Base-by-base conservation (phyloP, 2,329 filamentous ascomycete species). In the Xylaria hypoxylon region DNA sequence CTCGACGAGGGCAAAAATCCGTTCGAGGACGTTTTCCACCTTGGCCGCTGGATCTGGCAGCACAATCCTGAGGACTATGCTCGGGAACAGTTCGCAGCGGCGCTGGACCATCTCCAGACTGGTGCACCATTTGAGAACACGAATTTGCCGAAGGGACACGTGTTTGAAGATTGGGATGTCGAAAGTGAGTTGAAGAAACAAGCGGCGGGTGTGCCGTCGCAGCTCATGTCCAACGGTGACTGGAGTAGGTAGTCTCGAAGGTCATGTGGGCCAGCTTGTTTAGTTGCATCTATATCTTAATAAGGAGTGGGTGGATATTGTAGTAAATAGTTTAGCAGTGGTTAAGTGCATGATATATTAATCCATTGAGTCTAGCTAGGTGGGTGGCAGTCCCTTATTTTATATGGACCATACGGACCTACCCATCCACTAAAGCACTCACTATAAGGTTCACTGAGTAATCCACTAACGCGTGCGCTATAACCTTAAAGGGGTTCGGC, bases 41-140 rank as follows among this genome's bases (percentile, higher is more conserved):
- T 72, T 8, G 70, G 68, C 13, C 64, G 62, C 17, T 76, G 74
- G 75, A 60, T 73, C 40, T 70, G 62, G 65, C 57, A 62, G 5
- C 75, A 77, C 5, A 70, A 75, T 15, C 68, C 38, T 82, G 79
- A 73, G 60, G 68, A 71, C 55, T 76, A 79, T 28, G 74, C 73
- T 0, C 67, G 71, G 15, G 74, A 76, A 8, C 75, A 74, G 28
- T 79, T 75, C 48, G 33, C 60, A 1, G 60, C 73, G 24, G 74
- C 70, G 6, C 59, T 71, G 3, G 61, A 57, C 3, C 71, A 77
- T 56, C 35, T 79, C 6, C 59, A 70, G 15, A 59, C 57, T 11
- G 75, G 71, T 1, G 51, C 38, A 7, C 50, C 71, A 0, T 79
- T 79, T 33, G 65, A 74, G 22, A 77, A 76, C 40, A 77, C 73